Conservation (phyloP, 148 eudicot genomes). For the Silene conica region DNA sequence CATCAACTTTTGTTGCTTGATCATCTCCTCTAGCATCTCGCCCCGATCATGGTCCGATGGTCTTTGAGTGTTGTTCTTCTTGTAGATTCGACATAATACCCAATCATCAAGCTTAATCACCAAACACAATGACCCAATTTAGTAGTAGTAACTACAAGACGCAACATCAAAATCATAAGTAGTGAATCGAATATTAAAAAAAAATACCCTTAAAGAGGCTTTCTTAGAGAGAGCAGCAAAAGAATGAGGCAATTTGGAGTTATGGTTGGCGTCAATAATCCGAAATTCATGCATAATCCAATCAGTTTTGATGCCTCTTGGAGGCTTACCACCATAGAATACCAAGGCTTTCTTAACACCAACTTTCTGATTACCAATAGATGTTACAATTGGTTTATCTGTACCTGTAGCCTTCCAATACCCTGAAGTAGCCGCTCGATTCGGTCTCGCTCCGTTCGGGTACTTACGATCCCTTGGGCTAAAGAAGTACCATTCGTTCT, state of each 20-base stretch:
- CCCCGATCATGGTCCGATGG: conserved; percentile 29
- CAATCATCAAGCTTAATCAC: conserved; percentile 37
- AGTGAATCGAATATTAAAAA: no score
- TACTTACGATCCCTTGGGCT: conserved; percentile 61
- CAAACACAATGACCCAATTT: neutral
- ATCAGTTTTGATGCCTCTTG: conserved; percentile 51
- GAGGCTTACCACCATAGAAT: conserved; percentile 55
- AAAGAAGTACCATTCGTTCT: conserved; percentile 64
- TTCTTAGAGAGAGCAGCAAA: conserved; percentile 28
- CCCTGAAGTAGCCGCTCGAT: conserved; percentile 65
- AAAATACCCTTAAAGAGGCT: conserved; percentile 38
- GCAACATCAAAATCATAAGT: no score
- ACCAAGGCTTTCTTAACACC: conserved; percentile 60
- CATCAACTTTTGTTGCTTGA: conserved; percentile 31
- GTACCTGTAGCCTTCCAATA: conserved; percentile 75
- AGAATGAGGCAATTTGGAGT: conserved; percentile 30
- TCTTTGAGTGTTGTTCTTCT: conserved; percentile 38
- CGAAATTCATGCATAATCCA: conserved; percentile 66
- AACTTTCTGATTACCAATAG: conserved; percentile 35
- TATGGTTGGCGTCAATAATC: conserved; percentile 24
- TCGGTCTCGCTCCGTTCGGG: conserved; percentile 66
- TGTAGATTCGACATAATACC: conserved; percentile 47
- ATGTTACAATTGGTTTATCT: conserved; percentile 46
- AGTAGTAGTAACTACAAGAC: no score
- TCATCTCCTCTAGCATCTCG: conserved; percentile 31